Percentiles rank a stretch among this genome's conserved stretches.
Evolutionary conservation across 2,329 filamentous ascomycete species (phyloP).

Genomic region (Xylariaceae sp.): DNA sequence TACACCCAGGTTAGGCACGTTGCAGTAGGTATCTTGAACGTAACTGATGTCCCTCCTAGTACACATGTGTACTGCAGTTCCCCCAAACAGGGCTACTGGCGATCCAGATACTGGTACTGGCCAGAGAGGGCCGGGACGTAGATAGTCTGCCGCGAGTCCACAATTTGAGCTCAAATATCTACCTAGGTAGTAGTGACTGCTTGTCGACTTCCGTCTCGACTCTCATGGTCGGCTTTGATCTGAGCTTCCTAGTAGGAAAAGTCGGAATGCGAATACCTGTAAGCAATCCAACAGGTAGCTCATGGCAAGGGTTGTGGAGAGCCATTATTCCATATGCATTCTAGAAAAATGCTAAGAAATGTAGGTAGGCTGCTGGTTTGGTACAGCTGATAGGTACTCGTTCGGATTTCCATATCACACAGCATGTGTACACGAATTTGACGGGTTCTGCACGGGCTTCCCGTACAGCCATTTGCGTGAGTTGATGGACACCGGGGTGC

Average conservation of each 20-base stretch:
- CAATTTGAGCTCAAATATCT: conserved; percentile 6
- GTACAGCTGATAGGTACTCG: conserved; percentile 4
- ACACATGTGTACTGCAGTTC: neutral
- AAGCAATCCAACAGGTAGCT: neutral
- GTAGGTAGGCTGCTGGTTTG: neutral
- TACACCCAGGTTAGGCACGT: neutral
- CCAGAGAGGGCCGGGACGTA: neutral
- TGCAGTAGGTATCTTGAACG: neutral
- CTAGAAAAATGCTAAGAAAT: conserved; percentile 8
- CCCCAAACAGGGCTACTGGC: conserved; percentile 4
- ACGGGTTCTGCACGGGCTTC: neutral
- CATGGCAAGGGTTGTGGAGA: conserved; percentile 12
- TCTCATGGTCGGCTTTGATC: conserved; percentile 10
- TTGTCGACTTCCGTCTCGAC: conserved; percentile 11
- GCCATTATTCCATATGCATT: conserved; percentile 13
- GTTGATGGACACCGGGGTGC: conserved; percentile 12
- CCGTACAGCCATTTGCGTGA: conserved; percentile 4
- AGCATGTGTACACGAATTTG: too few relatives aligned
- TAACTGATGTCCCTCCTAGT: neutral
- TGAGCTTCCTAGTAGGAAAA: conserved; percentile 9
- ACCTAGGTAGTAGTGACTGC: neutral
- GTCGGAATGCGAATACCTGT: conserved; percentile 11
- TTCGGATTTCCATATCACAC: neutral
- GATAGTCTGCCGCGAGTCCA: conserved; percentile 7
- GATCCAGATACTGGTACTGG: neutral